phyloP scores from a whole-genome alignment of 768 basidiomycete genomes.

The Termitomyces sp. region DNA sequence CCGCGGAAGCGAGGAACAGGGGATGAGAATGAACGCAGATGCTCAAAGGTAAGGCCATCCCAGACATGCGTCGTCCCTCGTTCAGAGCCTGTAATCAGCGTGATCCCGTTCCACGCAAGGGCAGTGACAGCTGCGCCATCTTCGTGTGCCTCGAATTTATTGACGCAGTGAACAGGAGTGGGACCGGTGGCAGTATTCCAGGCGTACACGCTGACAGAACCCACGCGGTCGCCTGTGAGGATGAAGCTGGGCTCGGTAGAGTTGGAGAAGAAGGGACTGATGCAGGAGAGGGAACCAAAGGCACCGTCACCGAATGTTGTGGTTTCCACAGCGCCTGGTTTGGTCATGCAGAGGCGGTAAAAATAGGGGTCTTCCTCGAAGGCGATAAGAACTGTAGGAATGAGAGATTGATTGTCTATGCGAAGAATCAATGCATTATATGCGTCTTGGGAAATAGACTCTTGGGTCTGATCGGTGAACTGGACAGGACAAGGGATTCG shows the following conservation, averaged over 20 bases:
- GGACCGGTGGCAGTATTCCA: slow-evolving; percentile 29
- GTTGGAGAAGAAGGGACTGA: slow-evolving; percentile 46
- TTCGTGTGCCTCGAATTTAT: slow-evolving; percentile 59
- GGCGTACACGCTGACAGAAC: slow-evolving; percentile 60
- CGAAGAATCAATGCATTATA: slow-evolving; percentile 15
- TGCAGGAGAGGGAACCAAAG: slow-evolving; percentile 45
- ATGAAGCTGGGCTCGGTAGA: slow-evolving; percentile 42
- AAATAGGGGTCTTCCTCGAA: slow-evolving; percentile 49
- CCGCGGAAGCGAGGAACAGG: slow-evolving; percentile 35
- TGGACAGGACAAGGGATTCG: slow-evolving; percentile 33
- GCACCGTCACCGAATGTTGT: slow-evolving; percentile 49
- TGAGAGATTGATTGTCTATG: slow-evolving; percentile 23
- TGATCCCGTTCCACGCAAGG: slow-evolving; percentile 55
- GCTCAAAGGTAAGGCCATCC: slow-evolving; percentile 62
- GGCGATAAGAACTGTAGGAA: slow-evolving; percentile 43
- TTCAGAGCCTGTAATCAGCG: slow-evolving; percentile 64
- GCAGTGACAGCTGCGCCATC: slow-evolving; percentile 60
- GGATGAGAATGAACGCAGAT: slow-evolving; percentile 50
- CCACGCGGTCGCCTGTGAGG: slow-evolving; percentile 61
- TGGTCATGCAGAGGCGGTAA: slow-evolving; percentile 42
- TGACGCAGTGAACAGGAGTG: slow-evolving; percentile 27
- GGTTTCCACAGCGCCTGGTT: slow-evolving; percentile 24
- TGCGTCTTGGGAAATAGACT: slow-evolving; percentile 10
- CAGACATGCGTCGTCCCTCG: slow-evolving; percentile 57
- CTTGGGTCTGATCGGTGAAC: slow-evolving; percentile 8